Percentiles rank a stretch among this genome's conserved stretches.
These are phyloP conservation scores for Trypanosoma grayi DNA, from an alignment of 208 protist genomes.

Conservation along the genomic window DNA sequence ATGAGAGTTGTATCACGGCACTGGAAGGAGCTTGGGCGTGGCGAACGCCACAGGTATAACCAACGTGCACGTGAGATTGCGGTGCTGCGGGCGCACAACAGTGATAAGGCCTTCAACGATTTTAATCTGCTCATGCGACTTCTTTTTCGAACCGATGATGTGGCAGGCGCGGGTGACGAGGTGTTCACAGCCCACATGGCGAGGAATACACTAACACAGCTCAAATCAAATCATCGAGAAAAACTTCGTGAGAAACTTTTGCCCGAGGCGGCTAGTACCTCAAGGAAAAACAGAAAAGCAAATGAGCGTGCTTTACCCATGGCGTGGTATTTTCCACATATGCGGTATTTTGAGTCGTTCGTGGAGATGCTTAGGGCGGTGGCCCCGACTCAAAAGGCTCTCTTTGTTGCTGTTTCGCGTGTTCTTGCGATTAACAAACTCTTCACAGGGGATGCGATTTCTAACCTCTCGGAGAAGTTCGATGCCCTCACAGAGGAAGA, in stretches of 20 bases:
- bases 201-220: constrained; percentile 40
- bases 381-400: constrained; percentile 50
- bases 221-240: constrained; percentile 29
- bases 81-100: constrained; percentile 23
- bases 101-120: constrained; percentile 42
- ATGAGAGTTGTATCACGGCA: constrained; percentile 42
- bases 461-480: constrained; percentile 34
- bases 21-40: constrained; percentile 32
- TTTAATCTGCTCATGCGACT: constrained; percentile 76
- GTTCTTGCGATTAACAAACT: constrained; percentile 26
- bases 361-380: constrained; percentile 76
- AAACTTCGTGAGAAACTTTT: constrained; percentile 32
- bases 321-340: constrained; percentile 41
- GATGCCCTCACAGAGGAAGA: constrained; percentile 29
- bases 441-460: constrained; percentile 21
- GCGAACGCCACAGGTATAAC: constrained; percentile 42
- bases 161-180: constrained; percentile 46
- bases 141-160: constrained; percentile 30
- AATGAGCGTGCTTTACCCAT: neutral
- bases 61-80: constrained; percentile 31
- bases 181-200: constrained; percentile 47
- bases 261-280: constrained; percentile 6
- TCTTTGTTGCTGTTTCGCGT: constrained; percentile 39
- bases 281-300: constrained; percentile 4
- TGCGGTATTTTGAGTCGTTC: constrained; percentile 76